Percentiles rank a stretch among this genome's conserved stretches.
These are phyloP conservation scores for Sugiyamaella valdiviana DNA, from an alignment of 805 yeast genomes.

Conservation along the genomic window DNA sequence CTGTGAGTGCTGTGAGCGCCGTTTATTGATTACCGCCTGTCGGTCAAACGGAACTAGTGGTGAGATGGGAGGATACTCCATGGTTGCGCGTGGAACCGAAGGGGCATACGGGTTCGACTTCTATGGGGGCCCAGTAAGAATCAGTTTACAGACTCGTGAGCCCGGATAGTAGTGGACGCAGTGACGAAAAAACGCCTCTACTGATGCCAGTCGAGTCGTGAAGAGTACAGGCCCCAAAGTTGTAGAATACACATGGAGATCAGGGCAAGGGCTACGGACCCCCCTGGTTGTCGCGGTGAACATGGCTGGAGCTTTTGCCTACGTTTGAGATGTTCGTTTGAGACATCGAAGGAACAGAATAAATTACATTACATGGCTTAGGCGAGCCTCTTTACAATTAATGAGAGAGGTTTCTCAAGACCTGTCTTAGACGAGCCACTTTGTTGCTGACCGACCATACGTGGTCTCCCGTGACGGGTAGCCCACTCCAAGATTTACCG, in stretches of 20 bases:
- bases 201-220: conserved; percentile 25
- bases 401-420: background rate
- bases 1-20: background rate
- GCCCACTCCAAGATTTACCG: background rate
- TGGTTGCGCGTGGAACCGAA: background rate
- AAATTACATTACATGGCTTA: too few relatives aligned
- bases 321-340: too few relatives aligned
- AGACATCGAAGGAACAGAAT: background rate
- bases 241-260: background rate
- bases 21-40: background rate
- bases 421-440: background rate
- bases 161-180: too few relatives aligned
- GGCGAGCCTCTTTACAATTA: too few relatives aligned
- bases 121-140: too few relatives aligned
- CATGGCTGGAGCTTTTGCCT: too few relatives aligned
- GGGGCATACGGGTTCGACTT: background rate
- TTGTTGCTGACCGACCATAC: background rate
- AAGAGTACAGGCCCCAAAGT: background rate
- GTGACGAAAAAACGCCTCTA: conserved; percentile 21
- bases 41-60: background rate
- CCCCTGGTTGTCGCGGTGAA: too few relatives aligned
- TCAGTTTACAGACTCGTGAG: too few relatives aligned
- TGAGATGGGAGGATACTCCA: background rate
- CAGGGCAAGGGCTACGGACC: too few relatives aligned
- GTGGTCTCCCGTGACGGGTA: background rate